Percentiles rank a stretch among this genome's conserved stretches.
These are phyloP conservation scores for Metarhizium robertsii DNA, from an alignment of 2,329 filamentous ascomycete species.

Conservation along the genomic window DNA sequence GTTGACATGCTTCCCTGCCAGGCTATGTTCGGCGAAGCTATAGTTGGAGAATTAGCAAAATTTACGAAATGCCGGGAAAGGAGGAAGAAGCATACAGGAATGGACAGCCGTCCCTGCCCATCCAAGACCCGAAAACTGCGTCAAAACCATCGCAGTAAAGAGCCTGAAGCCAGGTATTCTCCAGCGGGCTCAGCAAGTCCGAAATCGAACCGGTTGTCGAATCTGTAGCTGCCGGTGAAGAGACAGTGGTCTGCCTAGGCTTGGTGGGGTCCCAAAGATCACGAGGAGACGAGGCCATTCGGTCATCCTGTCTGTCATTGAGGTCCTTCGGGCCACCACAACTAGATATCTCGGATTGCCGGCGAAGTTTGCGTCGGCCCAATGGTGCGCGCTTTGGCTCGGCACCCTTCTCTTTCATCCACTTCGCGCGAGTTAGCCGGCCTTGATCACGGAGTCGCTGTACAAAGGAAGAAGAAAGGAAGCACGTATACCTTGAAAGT, in stretches of 20 bases:
- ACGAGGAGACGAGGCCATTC: neutral
- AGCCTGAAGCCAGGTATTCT: conserved; percentile 15
- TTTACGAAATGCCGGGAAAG: too few species aligned
- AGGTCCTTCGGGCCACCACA: neutral
- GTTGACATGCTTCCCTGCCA: conserved; percentile 20
- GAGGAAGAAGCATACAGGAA: conserved; percentile 23
- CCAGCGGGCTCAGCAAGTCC: conserved; percentile 3
- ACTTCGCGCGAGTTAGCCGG: neutral
- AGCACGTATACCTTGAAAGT: conserved; percentile 18
- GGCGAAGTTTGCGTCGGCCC: conserved; percentile 1
- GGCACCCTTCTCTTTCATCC: conserved; percentile 5
- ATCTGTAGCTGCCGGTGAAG: conserved; percentile 2
- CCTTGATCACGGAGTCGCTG: neutral
- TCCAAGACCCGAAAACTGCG: conserved; percentile 31
- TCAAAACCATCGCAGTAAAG: conserved; percentile 29
- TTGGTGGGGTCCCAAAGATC: neutral
- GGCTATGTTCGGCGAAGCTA: conserved; percentile 15
- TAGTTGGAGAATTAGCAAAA: neutral
- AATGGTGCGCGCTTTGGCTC: neutral
- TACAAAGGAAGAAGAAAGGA: neutral
- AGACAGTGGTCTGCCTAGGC: neutral
- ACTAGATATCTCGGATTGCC: neutral
- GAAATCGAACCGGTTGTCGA: conserved; percentile 1
- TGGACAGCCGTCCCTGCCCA: conserved; percentile 31
- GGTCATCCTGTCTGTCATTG: neutral